These are phyloP conservation scores for Suhomyces chickasaworum DNA, from an alignment of 1,139 yeast species.

Conservation along the genomic window DNA sequence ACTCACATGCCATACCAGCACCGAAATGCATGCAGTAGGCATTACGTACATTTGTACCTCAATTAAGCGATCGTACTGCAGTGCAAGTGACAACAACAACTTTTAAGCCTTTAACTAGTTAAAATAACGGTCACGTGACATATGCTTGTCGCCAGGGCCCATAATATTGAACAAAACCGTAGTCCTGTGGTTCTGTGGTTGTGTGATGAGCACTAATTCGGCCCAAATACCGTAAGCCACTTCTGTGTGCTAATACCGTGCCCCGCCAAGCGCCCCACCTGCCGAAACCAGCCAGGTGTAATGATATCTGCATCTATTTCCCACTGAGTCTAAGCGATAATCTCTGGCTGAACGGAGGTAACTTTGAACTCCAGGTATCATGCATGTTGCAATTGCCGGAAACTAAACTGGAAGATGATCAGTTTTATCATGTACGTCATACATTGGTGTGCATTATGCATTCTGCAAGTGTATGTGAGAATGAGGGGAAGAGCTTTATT, in stretches of 20 bases:
- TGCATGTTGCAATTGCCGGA: neutral
- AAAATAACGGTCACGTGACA: neutral
- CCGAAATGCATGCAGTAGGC: neutral
- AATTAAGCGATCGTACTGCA: conserved; percentile 6
- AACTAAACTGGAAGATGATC: neutral
- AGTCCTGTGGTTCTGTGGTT: too few relatives aligned
- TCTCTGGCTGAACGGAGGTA: too few relatives aligned
- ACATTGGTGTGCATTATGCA: neutral
- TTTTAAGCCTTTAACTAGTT: too few relatives aligned
- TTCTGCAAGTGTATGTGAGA: neutral
- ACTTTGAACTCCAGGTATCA: too few relatives aligned
- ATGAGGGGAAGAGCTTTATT: neutral
- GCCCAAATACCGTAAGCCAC: neutral
- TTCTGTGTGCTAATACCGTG: too few relatives aligned
- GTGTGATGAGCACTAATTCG: too few relatives aligned
- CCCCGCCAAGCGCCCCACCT: neutral
- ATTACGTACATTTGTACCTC: neutral
- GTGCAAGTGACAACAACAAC: conserved; percentile 2
- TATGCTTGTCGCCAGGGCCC: neutral
- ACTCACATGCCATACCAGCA: neutral
- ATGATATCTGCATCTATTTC: neutral
- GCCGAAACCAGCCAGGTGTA: neutral
- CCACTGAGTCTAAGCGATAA: too few relatives aligned
- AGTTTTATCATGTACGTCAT: neutral
- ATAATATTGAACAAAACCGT: neutral